phyloP scores from a whole-genome alignment of 768 basidiomycete genomes.

The Tylopilus sp. region DNA sequence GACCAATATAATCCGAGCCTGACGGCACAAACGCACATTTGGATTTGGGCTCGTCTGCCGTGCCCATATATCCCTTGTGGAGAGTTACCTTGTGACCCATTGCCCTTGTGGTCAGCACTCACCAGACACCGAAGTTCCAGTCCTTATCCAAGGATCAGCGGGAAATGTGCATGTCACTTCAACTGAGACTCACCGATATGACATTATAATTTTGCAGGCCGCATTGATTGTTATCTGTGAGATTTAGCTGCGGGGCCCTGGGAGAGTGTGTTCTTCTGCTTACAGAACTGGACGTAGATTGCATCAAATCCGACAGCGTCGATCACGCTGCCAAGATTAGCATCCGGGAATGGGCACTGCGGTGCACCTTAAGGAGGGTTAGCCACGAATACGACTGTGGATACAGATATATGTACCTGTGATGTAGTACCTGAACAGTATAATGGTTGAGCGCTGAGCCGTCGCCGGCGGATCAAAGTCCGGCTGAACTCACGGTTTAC shows the following conservation, averaged over 20 bases:
- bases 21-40: constrained; percentile 29
- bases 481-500: constrained; percentile 17
- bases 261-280: not conserved
- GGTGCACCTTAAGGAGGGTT: constrained; percentile 20
- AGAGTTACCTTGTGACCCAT: constrained; percentile 5
- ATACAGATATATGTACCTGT: constrained; percentile 35
- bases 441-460: constrained; percentile 6
- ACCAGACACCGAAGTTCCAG: constrained; percentile 40
- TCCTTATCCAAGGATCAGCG: constrained; percentile 33
- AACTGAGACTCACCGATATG: constrained; percentile 42
- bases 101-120: constrained; percentile 2
- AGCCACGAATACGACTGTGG: not conserved
- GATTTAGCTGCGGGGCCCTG: not conserved
- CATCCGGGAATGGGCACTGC: constrained; percentile 68
- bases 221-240: constrained; percentile 42
- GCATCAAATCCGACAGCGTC: constrained; percentile 66
- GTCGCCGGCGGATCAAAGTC: not conserved
- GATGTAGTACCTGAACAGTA: constrained; percentile 51
- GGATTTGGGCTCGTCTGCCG: constrained; percentile 38
- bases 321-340: constrained; percentile 54
- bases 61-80: constrained; percentile 44
- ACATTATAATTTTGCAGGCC: constrained; percentile 47
- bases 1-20: not conserved
- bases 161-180: not conserved
- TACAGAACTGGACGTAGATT: constrained; percentile 68